Percentiles rank a stretch among this genome's conserved stretches.
phyloP scores from a whole-genome alignment of 2,329 filamentous ascomycete species.

The Chaetomium globosum region DNA sequence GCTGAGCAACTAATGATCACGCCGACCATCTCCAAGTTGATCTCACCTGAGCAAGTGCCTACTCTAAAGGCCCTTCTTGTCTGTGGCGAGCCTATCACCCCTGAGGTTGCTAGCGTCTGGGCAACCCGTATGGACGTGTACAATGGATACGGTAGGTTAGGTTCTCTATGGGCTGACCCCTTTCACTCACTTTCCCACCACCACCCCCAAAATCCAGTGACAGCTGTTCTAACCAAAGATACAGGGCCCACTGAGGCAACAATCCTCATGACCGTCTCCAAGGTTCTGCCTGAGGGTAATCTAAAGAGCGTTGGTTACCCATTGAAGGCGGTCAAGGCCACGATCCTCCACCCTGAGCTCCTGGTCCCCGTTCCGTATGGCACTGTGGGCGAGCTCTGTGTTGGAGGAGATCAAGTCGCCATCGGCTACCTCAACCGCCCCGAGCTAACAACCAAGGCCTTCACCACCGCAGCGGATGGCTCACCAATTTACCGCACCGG shows the following conservation, averaged over 20 bases:
- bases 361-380: background rate
- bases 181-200: background rate
- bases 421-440: conserved; percentile 1
- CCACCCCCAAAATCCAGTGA: background rate
- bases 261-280: background rate
- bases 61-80: background rate
- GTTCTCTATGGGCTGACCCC: background rate
- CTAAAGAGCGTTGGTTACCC: background rate
- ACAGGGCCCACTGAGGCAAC: background rate
- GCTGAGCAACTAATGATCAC: background rate
- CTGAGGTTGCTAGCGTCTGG: background rate
- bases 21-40: background rate
- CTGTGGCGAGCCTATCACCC: conserved; percentile 1
- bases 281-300: background rate
- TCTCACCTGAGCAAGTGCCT: background rate
- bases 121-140: background rate
- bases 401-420: background rate
- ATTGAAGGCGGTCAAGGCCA: background rate
- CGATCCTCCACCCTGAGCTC: background rate
- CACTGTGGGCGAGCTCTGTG: conserved; percentile 4
- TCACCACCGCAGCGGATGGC: background rate
- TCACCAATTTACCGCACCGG: background rate
- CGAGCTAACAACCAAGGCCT: background rate
- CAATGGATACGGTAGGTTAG: background rate
- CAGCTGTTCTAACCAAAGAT: background rate